Evolutionary conservation across 495 filamentous ascomycete genomes (phyloP), one percentile per base, ranked within the genome.

Genomic region (Cercophora newfieldiana): DNA sequence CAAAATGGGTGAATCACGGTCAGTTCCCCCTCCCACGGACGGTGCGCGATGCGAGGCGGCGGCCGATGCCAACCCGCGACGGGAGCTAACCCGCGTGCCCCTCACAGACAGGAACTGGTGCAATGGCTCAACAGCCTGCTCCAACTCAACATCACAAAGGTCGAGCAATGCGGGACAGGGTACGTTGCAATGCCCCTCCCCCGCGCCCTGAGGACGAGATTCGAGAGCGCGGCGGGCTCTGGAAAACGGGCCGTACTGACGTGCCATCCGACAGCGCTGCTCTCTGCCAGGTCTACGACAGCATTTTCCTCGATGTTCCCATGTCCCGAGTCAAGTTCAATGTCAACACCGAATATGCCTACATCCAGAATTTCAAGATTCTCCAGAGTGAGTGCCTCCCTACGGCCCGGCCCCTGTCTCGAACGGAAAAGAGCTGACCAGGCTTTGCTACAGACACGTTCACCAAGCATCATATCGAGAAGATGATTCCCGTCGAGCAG

Each of bases 131-230:
- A 99, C 85, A 92, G 90, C 85, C 92, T 98, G 59, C 88, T 99
- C 62, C 91, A 96, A 82, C 87, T 98, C 69, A 98, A 98, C 81
- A 87, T 99, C 64, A 97, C 94, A 75, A 97, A 97, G 80, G 90
- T 99, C 75, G 95, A 99, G 80, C 96, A 99, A 84, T 97, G 95
- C 79, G 95, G 95, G 71, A 98, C 95, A 71, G 95, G 95, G 95
- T 99, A 90, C 71, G 90, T 75, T 53, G 59, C 67, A 69, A 68
- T 71, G 65, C 67, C 75, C 69, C 71, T 73, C 75, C 72, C 75
- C 77, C 77, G 75, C 77, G 77, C 67, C 71, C 49, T n/a, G 26
- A 26, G 14, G 30, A 24, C 63, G n/a, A 25, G 33, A 30, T n/a
- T 21, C 49, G 18, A 33, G 37, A 44, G 37, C 37, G 37, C 37